Conservation (phyloP, 352 stramenopile species). For the Thraustochytrium striatum region DNA sequence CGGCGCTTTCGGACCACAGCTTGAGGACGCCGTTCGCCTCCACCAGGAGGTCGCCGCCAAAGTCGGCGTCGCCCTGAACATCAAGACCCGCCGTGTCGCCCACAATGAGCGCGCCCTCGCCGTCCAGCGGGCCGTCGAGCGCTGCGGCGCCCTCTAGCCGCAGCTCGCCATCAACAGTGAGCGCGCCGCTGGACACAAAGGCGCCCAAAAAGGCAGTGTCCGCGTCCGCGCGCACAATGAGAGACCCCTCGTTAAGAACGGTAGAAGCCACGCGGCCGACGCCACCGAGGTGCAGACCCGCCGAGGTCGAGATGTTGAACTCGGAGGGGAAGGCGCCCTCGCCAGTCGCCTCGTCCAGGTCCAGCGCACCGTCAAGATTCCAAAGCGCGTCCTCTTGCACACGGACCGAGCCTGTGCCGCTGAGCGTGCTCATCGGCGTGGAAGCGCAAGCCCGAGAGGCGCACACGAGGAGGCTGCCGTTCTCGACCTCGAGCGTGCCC, state of each 20-base stretch:
- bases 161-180: conserved; percentile 10
- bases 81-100: no score
- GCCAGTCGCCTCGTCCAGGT: not conserved
- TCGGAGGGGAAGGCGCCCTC: not conserved
- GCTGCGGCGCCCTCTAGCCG: not conserved
- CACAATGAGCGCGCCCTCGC: not conserved
- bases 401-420: not conserved
- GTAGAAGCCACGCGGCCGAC: not conserved
- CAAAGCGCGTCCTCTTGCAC: not conserved
- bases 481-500: not conserved
- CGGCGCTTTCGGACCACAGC: not conserved
- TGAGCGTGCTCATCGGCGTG: not conserved
- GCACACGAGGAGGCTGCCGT: not conserved
- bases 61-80: not conserved
- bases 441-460: conserved; percentile 8
- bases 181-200: not conserved
- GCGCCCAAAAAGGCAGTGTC: not conserved
- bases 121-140: conserved; percentile 6
- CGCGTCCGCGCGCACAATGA: conserved; percentile 4
- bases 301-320: not conserved
- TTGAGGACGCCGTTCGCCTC: no score
- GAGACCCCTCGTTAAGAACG: not conserved
- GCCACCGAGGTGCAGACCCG: not conserved
- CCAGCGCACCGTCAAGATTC: not conserved
- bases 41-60: not conserved